Conservation (phyloP, 202 grass and related monocot genomes). For the Digitaria exilis region DNA sequence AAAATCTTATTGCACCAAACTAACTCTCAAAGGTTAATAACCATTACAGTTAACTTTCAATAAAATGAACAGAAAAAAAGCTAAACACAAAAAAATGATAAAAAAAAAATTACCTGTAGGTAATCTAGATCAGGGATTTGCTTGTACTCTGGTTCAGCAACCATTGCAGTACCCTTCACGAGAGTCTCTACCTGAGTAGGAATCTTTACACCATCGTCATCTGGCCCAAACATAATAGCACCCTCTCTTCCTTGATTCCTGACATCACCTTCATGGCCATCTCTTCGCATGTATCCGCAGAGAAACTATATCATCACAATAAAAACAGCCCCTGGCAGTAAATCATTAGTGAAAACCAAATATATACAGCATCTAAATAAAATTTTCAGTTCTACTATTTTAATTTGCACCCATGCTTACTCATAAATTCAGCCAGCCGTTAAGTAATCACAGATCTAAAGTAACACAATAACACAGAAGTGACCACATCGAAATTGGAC, state of each 20-base stretch:
- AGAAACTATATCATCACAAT: constrained; percentile 83
- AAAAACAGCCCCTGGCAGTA: constrained; percentile 97
- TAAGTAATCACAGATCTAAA: background rate
- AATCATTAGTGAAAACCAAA: constrained; percentile 99
- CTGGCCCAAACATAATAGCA: constrained; percentile 44
- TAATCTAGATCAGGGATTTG: constrained; percentile 90
- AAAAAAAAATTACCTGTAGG: constrained; percentile 65
- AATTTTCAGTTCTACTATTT: background rate
- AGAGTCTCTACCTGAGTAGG: constrained; percentile 75
- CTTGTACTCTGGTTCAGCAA: constrained; percentile 80
- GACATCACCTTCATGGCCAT: constrained; percentile 41
- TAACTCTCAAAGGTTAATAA: constrained; percentile 23
- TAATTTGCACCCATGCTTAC: background rate
- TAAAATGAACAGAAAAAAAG: background rate
- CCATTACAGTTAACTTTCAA: background rate
- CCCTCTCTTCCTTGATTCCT: constrained; percentile 49
- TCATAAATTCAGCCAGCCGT: background rate
- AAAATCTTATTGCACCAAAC: constrained; percentile 21
- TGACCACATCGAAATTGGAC: background rate
- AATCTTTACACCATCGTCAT: constrained; percentile 66
- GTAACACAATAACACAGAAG: constrained; percentile 6
- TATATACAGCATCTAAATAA: constrained; percentile 54
- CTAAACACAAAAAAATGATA: background rate
- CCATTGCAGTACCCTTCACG: constrained; percentile 60
- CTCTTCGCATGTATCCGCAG: constrained; percentile 64